A percentile compares a stretch with the other conserved stretches of the same genome.
These are phyloP conservation scores for Torrubiella hemipterigena DNA, from an alignment of 2,329 filamentous ascomycete genomes.

Conservation along the genomic window DNA sequence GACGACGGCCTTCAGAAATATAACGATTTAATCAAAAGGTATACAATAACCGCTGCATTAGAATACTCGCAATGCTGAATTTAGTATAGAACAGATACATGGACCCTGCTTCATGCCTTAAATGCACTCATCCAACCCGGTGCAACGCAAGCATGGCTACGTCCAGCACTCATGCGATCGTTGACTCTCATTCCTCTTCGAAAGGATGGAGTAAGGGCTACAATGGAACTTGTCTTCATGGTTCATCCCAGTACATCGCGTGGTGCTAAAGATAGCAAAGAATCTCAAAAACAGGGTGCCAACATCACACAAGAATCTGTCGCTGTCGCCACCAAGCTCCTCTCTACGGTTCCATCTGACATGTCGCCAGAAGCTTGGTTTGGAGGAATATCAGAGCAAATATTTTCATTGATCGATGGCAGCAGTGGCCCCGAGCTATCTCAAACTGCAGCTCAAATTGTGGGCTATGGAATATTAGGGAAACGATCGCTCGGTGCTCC, in stretches of 20 bases:
- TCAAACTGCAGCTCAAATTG: constrained; percentile 23
- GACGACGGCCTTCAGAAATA: constrained; percentile 26
- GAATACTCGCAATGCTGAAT: background rate
- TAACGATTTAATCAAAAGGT: constrained; percentile 36
- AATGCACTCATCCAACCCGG: constrained; percentile 53
- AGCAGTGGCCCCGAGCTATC: constrained; percentile 19
- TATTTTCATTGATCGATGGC: constrained; percentile 51
- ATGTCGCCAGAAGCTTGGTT: constrained; percentile 49
- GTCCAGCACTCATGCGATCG: constrained; percentile 39
- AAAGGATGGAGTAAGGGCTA: constrained; percentile 50
- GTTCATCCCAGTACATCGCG: constrained; percentile 46
- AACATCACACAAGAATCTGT: constrained; percentile 59
- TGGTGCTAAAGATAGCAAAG: constrained; percentile 24
- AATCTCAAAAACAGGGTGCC: constrained; percentile 43
- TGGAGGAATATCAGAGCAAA: constrained; percentile 44
- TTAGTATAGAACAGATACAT: constrained; percentile 22
- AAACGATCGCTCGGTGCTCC: constrained; percentile 52
- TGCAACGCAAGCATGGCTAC: constrained; percentile 47
- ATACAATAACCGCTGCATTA: constrained; percentile 9
- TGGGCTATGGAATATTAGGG: constrained; percentile 51
- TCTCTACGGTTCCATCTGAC: constrained; percentile 45
- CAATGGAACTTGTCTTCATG: constrained; percentile 59
- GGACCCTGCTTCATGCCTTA: constrained; percentile 46
- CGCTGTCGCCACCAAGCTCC: constrained; percentile 46
- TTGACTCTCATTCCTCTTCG: constrained; percentile 51